A percentile compares a stretch with the other conserved stretches of the same genome.
phyloP scores from a whole-genome alignment of 208 protist genomes.

The Wallacemonas collosoma region DNA sequence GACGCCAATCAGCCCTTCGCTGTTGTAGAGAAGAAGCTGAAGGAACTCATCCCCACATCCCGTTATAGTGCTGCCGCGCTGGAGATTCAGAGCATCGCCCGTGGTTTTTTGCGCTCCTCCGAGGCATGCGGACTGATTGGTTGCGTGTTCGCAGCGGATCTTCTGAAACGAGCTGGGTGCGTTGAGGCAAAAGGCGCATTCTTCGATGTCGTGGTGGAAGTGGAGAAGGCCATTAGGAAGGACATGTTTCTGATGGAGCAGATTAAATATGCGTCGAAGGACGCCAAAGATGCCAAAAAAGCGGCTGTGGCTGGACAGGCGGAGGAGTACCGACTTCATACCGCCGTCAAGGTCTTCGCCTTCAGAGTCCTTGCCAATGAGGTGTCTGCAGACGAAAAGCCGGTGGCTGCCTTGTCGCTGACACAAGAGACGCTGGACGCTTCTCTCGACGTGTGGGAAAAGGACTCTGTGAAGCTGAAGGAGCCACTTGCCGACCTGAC shows the following conservation, averaged over 20 bases:
- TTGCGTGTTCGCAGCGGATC: constrained; percentile 55
- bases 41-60: constrained; percentile 41
- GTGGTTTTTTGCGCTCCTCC: constrained; percentile 44
- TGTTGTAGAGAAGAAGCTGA: constrained; percentile 55
- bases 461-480: constrained; percentile 46
- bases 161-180: constrained; percentile 57
- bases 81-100: constrained; percentile 37
- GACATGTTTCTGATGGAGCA: constrained; percentile 71
- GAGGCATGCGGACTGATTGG: constrained; percentile 54
- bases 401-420: constrained; percentile 35
- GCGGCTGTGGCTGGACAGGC: constrained; percentile 53
- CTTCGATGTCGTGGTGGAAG: constrained; percentile 64
- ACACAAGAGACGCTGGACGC: constrained; percentile 69
- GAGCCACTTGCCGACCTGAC: constrained; percentile 62
- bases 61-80: constrained; percentile 39
- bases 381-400: constrained; percentile 45
- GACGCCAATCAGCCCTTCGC: constrained; percentile 44
- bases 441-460: constrained; percentile 64
- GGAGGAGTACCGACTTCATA: constrained; percentile 70
- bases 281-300: constrained; percentile 69
- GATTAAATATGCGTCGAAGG: constrained; percentile 76
- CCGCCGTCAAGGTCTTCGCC: constrained; percentile 62
- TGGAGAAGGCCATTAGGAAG: constrained; percentile 62
- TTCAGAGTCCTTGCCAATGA: constrained; percentile 60
- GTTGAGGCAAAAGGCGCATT: constrained; percentile 56